phyloP scores from a whole-genome alignment of 202 grass and related monocot genomes.

The Brachypodium distachyon region DNA sequence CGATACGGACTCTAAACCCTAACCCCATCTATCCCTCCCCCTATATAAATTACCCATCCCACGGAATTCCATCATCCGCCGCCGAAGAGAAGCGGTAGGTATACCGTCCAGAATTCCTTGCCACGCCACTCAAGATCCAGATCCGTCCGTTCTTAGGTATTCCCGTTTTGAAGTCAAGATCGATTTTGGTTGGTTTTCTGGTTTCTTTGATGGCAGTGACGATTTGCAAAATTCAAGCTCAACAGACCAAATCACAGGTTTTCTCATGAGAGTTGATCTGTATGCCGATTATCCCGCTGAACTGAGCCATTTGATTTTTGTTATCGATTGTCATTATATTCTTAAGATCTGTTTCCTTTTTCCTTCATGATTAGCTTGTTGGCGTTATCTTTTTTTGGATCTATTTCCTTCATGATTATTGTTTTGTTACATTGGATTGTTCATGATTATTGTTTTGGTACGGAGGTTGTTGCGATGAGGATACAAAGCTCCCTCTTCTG shows the following conservation, averaged over 20 bases:
- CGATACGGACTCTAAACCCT: background rate
- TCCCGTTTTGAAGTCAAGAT: no score
- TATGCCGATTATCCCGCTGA: constrained; percentile 75
- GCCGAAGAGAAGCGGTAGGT: background rate
- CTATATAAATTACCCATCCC: background rate
- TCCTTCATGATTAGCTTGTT: no score
- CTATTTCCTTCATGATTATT: background rate
- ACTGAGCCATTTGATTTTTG: constrained; percentile 44
- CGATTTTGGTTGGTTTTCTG: background rate
- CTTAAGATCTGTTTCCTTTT: no score
- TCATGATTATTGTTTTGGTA: background rate
- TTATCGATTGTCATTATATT: no score
- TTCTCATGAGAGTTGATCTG: constrained; percentile 41
- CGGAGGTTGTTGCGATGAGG: constrained; percentile 47
- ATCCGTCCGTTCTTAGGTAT: no score
- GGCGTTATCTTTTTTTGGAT: background rate
- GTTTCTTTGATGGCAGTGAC: constrained; percentile 42
- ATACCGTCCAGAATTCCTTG: no score
- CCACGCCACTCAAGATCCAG: no score
- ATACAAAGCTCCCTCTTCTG: constrained; percentile 98
- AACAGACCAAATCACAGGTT: constrained; percentile 93
- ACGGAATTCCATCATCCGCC: background rate
- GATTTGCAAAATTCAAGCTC: constrained; percentile 91
- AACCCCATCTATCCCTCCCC: background rate
- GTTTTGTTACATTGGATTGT: background rate